Evolutionary conservation across 495 filamentous ascomycete species (phyloP).

Genomic region (Trichoderma erinaceum): DNA sequence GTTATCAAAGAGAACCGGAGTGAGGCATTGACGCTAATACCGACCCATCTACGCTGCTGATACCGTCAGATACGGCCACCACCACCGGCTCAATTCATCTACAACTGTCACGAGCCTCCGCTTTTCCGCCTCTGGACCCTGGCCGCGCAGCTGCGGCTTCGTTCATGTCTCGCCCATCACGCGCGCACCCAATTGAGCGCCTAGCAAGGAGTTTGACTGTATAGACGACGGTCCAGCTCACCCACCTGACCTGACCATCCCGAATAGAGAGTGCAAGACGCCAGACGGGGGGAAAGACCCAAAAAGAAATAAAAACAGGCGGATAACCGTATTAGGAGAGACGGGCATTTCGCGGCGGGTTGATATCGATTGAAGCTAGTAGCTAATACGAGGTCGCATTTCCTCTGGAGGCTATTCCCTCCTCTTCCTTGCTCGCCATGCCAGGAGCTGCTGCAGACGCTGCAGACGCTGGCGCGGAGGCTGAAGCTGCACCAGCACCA

Average conservation of each 20-base stretch:
- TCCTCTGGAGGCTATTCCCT: neutral
- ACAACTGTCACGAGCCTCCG: neutral
- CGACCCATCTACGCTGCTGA: no score
- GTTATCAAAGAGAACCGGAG: no score
- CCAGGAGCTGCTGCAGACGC: neutral
- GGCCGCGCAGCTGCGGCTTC: neutral
- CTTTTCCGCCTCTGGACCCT: neutral
- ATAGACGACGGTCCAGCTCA: neutral
- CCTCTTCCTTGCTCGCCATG: constrained; percentile 5
- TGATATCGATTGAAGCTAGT: neutral
- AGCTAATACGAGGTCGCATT: constrained; percentile 12
- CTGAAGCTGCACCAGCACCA: neutral
- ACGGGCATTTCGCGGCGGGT: neutral
- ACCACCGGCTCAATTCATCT: no score
- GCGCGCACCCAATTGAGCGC: constrained; percentile 8
- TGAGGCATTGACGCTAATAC: no score
- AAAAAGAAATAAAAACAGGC: neutral
- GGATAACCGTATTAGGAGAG: neutral
- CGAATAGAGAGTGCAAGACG: neutral
- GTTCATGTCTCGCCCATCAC: constrained; percentile 12
- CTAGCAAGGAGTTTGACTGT: neutral
- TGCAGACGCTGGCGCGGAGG: neutral
- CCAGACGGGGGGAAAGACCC: neutral
- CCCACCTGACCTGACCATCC: constrained; percentile 10
- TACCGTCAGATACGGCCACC: no score